phyloP scores from a whole-genome alignment of 2,329 filamentous ascomycete species.

The Byssochlamys sp. region DNA sequence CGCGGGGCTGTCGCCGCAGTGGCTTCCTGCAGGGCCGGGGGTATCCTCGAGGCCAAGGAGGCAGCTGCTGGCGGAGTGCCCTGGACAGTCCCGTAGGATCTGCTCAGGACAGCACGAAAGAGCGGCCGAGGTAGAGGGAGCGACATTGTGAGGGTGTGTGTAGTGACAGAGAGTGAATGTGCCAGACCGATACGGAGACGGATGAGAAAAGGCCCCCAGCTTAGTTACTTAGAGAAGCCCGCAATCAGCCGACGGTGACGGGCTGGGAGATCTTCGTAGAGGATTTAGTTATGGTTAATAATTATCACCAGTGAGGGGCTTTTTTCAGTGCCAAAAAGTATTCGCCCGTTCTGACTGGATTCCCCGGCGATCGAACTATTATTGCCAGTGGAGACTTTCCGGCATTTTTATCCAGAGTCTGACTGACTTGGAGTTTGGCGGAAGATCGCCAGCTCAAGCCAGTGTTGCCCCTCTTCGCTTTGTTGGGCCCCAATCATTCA shows the following conservation, averaged over 20 bases:
- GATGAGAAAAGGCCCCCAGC: not conserved
- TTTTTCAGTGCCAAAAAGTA: too few species aligned
- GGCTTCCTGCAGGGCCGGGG: conserved; percentile 26
- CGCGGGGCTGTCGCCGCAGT: conserved; percentile 41
- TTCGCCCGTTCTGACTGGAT: too few species aligned
- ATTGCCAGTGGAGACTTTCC: too few species aligned
- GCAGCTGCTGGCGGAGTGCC: conserved; percentile 20
- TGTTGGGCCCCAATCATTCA: too few species aligned
- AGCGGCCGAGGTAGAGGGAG: conserved; percentile 20
- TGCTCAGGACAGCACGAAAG: conserved; percentile 17
- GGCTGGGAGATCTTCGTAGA: not conserved
- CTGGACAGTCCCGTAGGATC: conserved; percentile 34
- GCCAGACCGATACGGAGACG: not conserved
- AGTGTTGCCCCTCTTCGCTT: too few species aligned
- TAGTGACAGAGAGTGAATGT: not conserved
- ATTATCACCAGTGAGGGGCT: too few species aligned
- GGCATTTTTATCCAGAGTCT: too few species aligned
- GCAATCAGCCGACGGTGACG: not conserved
- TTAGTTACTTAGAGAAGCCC: not conserved
- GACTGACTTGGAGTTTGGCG: too few species aligned
- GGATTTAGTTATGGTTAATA: too few species aligned
- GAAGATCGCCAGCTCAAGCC: too few species aligned
- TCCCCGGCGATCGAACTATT: too few species aligned
- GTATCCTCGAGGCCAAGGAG: conserved; percentile 21
- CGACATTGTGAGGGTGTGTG: conserved; percentile 15